Base-by-base conservation (phyloP, 139 green algal species). In the Astrephomene gubernaculifera region DNA sequence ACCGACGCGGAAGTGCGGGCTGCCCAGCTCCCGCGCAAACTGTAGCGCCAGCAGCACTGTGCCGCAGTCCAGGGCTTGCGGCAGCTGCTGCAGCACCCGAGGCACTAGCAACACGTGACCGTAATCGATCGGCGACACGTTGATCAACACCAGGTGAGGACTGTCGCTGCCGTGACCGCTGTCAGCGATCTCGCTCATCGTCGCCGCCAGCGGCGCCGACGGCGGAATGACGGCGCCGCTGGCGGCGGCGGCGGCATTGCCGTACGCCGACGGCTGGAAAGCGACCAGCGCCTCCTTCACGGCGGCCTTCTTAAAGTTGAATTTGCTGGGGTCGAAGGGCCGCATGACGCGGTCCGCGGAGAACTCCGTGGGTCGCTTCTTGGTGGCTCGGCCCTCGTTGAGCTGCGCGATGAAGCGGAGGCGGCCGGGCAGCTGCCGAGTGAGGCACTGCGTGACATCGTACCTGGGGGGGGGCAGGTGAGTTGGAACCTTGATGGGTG, bases 321-420 rank as follows among this genome's bases (percentile, higher is more conserved):
- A 99, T 91, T 99, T 99, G 43, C 31, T 52, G n/a, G 41, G 70
- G 78, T 99, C 97, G 87, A 98, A 99, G 2, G 90, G 69, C 93
- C 99, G 97, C 33, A 93, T 38, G 10, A 98, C 96, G 75, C 96
- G 70, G 89, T 99, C 98, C 12, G 98, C 88, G n/a, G 91, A 49
- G 87, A 99, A 98, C 90, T 99, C 98, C 2, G 98, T 99, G 41
- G 96, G 93, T 17, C 98, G 92, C 91, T 99, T 99, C 91, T 99
- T 98, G 72, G 87, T 96, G 83, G 93, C 93, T 14, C 98, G 89
- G 22, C 98, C 98, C 88, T 98, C 96, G 80, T 99, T 99, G 60
- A 98, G 93, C 91, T 99, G 98, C 0, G 96, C 96, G 10, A 98
- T 87, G 41, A 71, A 89, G 49, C 79, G 71, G 45, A 93, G 95